phyloP scores from a whole-genome alignment of 495 filamentous ascomycete species.

The Annulohypoxylon bovei region DNA sequence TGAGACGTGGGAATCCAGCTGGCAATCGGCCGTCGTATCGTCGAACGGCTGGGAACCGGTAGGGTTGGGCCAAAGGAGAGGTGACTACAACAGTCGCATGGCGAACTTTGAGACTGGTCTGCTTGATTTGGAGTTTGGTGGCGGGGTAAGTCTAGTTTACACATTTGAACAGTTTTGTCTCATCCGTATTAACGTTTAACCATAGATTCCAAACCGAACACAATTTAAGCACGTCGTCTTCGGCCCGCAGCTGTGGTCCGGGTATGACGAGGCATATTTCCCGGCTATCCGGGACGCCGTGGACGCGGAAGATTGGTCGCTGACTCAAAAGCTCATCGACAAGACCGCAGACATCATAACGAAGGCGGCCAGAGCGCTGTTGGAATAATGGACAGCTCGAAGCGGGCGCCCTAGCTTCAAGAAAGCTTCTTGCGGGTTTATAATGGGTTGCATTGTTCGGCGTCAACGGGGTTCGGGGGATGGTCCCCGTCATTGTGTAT shows the following conservation, averaged over 20 bases:
- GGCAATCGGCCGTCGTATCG: slow-evolving; percentile 74
- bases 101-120: slow-evolving; percentile 83
- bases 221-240: slow-evolving; percentile 96
- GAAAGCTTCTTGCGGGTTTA: slow-evolving; percentile 4
- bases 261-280: slow-evolving; percentile 80
- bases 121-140: slow-evolving; percentile 73
- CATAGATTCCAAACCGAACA: slow-evolving; percentile 81
- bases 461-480: slow-evolving; percentile 21
- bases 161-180: neutral
- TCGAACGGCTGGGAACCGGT: slow-evolving; percentile 76
- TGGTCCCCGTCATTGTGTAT: slow-evolving; percentile 18
- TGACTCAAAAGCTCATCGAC: slow-evolving; percentile 74
- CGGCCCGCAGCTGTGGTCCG: slow-evolving; percentile 82
- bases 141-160: slow-evolving; percentile 68
- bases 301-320: slow-evolving; percentile 72
- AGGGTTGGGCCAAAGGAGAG: slow-evolving; percentile 67
- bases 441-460: slow-evolving; percentile 38
- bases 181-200: slow-evolving; percentile 18
- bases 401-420: neutral
- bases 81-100: slow-evolving; percentile 77
- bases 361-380: slow-evolving; percentile 68
- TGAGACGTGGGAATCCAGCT: slow-evolving; percentile 72
- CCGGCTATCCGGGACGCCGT: slow-evolving; percentile 87
- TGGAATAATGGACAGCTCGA: slow-evolving; percentile 27
- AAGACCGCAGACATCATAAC: slow-evolving; percentile 75